phyloP scores from a whole-genome alignment of 108 stramenopile genomes.

The Cyclotella sp. region DNA sequence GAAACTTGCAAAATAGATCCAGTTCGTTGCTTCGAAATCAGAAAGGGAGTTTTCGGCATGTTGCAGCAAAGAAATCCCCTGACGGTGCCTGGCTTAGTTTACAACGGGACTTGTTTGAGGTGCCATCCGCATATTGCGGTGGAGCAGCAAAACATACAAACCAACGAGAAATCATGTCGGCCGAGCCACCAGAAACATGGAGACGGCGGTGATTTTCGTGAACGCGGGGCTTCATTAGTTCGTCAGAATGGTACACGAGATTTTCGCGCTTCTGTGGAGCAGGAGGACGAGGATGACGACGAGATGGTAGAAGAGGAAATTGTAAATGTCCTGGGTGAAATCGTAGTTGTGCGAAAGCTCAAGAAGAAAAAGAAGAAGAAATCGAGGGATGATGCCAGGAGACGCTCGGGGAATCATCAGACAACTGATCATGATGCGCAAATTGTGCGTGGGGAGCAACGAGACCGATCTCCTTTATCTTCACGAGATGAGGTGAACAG shows the following conservation, averaged over 20 bases:
- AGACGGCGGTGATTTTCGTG: not conserved
- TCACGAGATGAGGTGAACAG: too few species aligned
- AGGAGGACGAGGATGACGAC: too few species aligned
- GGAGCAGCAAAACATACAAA: not conserved
- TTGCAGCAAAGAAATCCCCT: slow-evolving; percentile 12
- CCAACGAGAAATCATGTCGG: not conserved
- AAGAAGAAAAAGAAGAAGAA: slow-evolving; percentile 6
- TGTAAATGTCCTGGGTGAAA: not conserved
- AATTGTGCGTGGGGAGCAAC: too few species aligned
- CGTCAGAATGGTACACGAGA: too few species aligned
- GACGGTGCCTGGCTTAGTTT: slow-evolving; percentile 14
- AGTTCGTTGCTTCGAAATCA: slow-evolving; percentile 29
- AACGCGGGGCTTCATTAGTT: too few species aligned
- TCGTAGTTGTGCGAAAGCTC: not conserved
- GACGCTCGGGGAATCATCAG: not conserved
- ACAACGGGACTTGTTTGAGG: slow-evolving; percentile 29
- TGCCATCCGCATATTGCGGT: slow-evolving; percentile 19
- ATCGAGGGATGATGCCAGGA: not conserved
- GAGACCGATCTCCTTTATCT: too few species aligned
- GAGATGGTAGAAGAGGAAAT: not conserved
- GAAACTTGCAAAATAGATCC: slow-evolving; percentile 12
- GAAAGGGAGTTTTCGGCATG: slow-evolving; percentile 13
- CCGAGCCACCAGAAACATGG: not conserved
- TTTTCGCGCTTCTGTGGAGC: too few species aligned
- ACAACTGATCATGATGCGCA: too few species aligned